phyloP scores from a whole-genome alignment of 768 basidiomycete species.

The Tephrocybe sp. region DNA sequence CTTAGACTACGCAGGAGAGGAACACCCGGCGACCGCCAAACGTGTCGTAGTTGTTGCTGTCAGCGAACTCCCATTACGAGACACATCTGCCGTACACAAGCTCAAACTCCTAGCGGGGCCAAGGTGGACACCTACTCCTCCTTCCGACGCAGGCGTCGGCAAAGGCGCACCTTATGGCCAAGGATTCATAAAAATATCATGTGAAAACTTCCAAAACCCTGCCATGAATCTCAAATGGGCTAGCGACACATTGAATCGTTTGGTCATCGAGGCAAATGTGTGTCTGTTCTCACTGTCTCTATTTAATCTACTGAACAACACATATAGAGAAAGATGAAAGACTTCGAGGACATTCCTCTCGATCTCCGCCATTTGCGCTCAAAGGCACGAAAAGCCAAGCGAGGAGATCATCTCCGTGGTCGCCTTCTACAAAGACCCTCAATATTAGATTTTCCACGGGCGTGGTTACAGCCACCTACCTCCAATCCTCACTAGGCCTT shows the following conservation, averaged over 20 bases:
- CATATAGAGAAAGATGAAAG: conserved; percentile 40
- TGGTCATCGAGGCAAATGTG: conserved; percentile 86
- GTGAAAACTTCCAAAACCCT: conserved; percentile 81
- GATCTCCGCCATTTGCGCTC: conserved; percentile 81
- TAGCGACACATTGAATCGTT: conserved; percentile 77
- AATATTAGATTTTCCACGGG: conserved; percentile 78
- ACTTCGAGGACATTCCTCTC: conserved; percentile 69
- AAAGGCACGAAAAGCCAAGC: conserved; percentile 69
- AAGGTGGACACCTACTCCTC: conserved; percentile 79
- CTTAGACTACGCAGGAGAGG: conserved; percentile 75
- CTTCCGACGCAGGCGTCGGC: conserved; percentile 64
- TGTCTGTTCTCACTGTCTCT: conserved; percentile 28
- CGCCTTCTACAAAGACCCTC: conserved; percentile 58
- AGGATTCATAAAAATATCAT: conserved; percentile 89
- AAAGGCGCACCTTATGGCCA: conserved; percentile 50
- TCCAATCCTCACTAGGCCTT: no score
- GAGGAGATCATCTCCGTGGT: conserved; percentile 65
- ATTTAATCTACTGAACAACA: background rate
- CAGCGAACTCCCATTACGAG: conserved; percentile 64
- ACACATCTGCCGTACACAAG: conserved; percentile 72
- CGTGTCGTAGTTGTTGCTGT: conserved; percentile 76
- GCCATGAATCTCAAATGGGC: conserved; percentile 95
- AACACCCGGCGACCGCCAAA: conserved; percentile 71
- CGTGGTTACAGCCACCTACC: conserved; percentile 64
- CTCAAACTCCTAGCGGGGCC: conserved; percentile 87